phyloP scores from a whole-genome alignment of 306 rosid species.

The Arachis stenosperma region DNA sequence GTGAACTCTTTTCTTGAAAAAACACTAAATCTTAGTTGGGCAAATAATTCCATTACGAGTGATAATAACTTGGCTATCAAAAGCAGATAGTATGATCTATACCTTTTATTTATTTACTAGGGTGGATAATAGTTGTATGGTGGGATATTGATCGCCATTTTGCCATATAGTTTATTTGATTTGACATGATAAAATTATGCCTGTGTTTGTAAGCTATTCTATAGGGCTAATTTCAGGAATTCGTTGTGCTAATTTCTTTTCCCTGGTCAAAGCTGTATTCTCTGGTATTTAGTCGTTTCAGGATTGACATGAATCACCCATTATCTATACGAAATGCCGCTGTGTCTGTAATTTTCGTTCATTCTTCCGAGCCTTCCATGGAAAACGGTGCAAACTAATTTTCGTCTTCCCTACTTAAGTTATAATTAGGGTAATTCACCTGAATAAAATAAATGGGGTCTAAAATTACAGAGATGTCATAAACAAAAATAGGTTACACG shows the following conservation, averaged over 20 bases:
- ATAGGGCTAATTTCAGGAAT: conserved; percentile 7
- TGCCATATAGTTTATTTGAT: conserved; percentile 26
- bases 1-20: conserved; percentile 28
- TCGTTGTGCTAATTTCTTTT: background rate
- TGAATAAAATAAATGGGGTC: no score
- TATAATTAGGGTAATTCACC: no score
- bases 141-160: conserved; percentile 10
- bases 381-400: no score
- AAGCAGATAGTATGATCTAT: conserved; percentile 28
- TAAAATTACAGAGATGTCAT: no score
- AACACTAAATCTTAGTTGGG: conserved; percentile 4
- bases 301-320: background rate
- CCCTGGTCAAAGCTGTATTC: background rate
- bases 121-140: conserved; percentile 29
- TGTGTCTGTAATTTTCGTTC: no score
- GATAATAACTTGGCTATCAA: conserved; percentile 27
- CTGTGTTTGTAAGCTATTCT: background rate
- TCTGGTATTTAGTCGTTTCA: conserved; percentile 15
- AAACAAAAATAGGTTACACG: no score
- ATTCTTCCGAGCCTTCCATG: no score
- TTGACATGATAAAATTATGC: background rate
- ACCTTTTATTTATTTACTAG: conserved; percentile 2
- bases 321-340: background rate
- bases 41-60: conserved; percentile 28
- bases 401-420: no score